Percentiles rank a stretch among this genome's conserved stretches.
These are phyloP conservation scores for Aureobasidium sp. DNA, from an alignment of 2,329 filamentous ascomycete genomes.

Conservation along the genomic window DNA sequence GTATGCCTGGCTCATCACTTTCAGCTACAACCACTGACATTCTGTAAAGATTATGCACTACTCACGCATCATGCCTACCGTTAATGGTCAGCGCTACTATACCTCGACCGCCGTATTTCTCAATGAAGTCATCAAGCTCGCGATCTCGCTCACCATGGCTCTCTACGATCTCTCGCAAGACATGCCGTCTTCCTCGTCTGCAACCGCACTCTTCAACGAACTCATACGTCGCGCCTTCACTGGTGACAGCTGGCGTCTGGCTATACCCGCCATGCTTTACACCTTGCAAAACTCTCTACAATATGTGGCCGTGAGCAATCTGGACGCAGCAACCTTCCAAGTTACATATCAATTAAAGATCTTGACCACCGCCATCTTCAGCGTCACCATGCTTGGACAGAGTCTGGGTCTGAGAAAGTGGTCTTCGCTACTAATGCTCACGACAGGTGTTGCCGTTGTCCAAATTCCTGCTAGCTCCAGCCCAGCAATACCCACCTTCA, in stretches of 20 bases:
- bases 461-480: conserved; percentile 61
- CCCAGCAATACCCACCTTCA: conserved; percentile 48
- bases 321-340: conserved; percentile 90
- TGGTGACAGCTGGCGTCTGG: conserved; percentile 89
- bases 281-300: conserved; percentile 91
- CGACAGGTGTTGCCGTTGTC: conserved; percentile 75
- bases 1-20: conserved; percentile 35
- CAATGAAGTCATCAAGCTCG: conserved; percentile 85
- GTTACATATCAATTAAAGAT: conserved; percentile 94
- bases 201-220: conserved; percentile 71
- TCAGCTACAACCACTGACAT: not conserved
- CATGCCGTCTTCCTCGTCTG: conserved; percentile 69
- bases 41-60: conserved; percentile 74
- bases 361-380: conserved; percentile 81
- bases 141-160: conserved; percentile 76
- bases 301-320: conserved; percentile 82
- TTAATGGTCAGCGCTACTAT: conserved; percentile 79
- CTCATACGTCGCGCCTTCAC: conserved; percentile 77
- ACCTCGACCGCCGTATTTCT: conserved; percentile 91
- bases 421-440: conserved; percentile 71
- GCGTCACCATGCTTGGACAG: conserved; percentile 66
- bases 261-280: conserved; percentile 80
- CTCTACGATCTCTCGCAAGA: conserved; percentile 79
- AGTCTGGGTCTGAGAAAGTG: conserved; percentile 67
- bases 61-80: conserved; percentile 83